These are phyloP conservation scores for Phlyctochytrium arcticum DNA, from an alignment of 192 early-diverging fungal species.

Conservation along the genomic window DNA sequence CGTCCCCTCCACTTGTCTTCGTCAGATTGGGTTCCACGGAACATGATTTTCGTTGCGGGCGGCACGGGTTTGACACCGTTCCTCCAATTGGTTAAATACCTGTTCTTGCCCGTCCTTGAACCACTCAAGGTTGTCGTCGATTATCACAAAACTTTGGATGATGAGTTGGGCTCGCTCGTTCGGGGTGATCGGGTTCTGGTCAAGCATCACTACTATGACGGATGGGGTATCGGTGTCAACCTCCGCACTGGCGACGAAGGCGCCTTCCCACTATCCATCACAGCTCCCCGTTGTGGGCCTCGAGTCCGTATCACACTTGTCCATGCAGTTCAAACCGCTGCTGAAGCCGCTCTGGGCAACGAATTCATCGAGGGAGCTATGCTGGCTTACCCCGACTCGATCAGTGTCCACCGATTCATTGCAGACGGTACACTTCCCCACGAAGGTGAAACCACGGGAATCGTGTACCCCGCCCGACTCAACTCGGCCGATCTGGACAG, in stretches of 20 bases:
- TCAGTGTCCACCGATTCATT: conserved; percentile 29
- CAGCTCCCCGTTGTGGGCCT: conserved; percentile 5
- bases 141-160: conserved; percentile 21
- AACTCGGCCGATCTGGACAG: conserved; percentile 7
- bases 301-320: conserved; percentile 23
- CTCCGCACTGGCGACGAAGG: conserved; percentile 28
- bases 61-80: conserved; percentile 35
- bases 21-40: conserved; percentile 4
- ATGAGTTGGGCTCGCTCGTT: conserved; percentile 30
- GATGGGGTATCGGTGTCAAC: conserved; percentile 37
- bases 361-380: conserved; percentile 30
- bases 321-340: conserved; percentile 16
- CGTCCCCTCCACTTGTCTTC: neutral
- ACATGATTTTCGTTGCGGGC: conserved; percentile 34
- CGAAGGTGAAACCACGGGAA: neutral
- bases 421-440: conserved; percentile 7
- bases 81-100: conserved; percentile 26
- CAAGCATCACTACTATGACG: conserved; percentile 36
- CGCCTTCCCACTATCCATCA: conserved; percentile 38
- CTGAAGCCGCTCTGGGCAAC: conserved; percentile 14
- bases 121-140: conserved; percentile 21
- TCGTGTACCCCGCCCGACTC: neutral
- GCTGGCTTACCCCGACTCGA: conserved; percentile 29
- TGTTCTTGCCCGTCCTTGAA: conserved; percentile 32
- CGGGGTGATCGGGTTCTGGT: conserved; percentile 31